These are phyloP conservation scores for Solidago caesia DNA, from an alignment of 129 eudicot species.

Conservation along the genomic window DNA sequence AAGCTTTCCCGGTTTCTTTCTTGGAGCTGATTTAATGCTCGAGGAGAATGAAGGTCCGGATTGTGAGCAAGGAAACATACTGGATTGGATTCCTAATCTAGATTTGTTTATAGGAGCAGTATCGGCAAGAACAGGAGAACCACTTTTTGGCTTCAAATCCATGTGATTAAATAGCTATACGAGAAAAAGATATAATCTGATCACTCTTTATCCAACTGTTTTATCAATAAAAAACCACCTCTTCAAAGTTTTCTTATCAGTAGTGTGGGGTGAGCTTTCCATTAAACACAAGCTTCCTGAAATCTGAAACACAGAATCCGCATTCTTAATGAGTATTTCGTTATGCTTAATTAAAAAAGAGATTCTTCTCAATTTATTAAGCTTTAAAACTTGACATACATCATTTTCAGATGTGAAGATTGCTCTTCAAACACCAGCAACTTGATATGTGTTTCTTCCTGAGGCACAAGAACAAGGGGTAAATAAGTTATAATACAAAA, in stretches of 20 bases:
- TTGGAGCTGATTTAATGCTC: slow-evolving; percentile 43
- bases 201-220: slow-evolving; percentile 50
- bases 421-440: slow-evolving; percentile 23
- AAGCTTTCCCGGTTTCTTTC: slow-evolving; percentile 65
- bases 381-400: slow-evolving; percentile 26
- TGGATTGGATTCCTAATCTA: slow-evolving; percentile 56
- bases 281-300: slow-evolving; percentile 52
- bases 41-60: slow-evolving; percentile 57
- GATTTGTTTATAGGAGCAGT: slow-evolving; percentile 59
- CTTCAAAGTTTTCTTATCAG: slow-evolving; percentile 69
- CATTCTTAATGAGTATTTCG: background rate
- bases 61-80: slow-evolving; percentile 53
- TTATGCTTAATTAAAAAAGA: background rate
- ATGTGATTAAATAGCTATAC: slow-evolving; percentile 27
- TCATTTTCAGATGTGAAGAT: slow-evolving; percentile 53
- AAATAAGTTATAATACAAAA: slow-evolving; percentile 4
- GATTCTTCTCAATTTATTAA: background rate
- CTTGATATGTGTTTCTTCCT: slow-evolving; percentile 16
- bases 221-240: slow-evolving; percentile 89
- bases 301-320: slow-evolving; percentile 31
- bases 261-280: slow-evolving; percentile 57
- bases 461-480: slow-evolving; percentile 5
- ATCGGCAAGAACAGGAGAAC: slow-evolving; percentile 75
- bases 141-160: slow-evolving; percentile 63
- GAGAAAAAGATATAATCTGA: slow-evolving; percentile 10